Percentiles rank a stretch among this genome's conserved stretches.
These are phyloP conservation scores for Nemophila menziesii DNA, from an alignment of 257 asterid species.

Conservation along the genomic window DNA sequence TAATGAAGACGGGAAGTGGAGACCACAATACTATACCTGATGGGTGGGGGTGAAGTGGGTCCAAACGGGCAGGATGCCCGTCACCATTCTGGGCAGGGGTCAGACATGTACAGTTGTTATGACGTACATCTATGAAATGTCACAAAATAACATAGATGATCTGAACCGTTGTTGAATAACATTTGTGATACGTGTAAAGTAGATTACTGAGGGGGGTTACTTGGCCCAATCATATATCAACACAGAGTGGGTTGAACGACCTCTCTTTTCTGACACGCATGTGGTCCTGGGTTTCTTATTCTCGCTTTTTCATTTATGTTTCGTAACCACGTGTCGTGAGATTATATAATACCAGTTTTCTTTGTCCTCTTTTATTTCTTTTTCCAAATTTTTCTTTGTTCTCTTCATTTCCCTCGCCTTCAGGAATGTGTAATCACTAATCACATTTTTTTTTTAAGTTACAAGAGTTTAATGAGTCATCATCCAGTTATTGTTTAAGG, in stretches of 20 bases:
- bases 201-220: conserved; percentile 4
- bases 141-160: conserved; percentile 20
- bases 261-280: conserved; percentile 56
- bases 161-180: conserved; percentile 16
- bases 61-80: conserved; percentile 74
- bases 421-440: too few species aligned
- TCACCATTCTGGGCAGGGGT: conserved; percentile 66
- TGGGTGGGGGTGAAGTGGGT: conserved; percentile 9
- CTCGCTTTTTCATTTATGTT: not conserved
- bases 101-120: conserved; percentile 51
- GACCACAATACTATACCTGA: conserved; percentile 27
- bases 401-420: not conserved
- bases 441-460: too few species aligned
- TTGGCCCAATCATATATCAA: conserved; percentile 44
- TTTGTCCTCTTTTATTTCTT: not conserved
- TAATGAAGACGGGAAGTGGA: conserved; percentile 14
- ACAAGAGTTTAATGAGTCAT: too few species aligned
- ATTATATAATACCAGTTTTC: not conserved
- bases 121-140: conserved; percentile 35
- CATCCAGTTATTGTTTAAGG: too few species aligned
- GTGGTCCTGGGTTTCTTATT: conserved; percentile 27
- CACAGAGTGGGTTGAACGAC: conserved; percentile 17
- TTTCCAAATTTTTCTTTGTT: not conserved
- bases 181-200: conserved; percentile 35
- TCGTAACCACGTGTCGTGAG: not conserved